A percentile compares a stretch with the other conserved stretches of the same genome.
Conservation (phyloP, 2,329 filamentous ascomycete genomes). For the Scedosporium boydii region DNA sequence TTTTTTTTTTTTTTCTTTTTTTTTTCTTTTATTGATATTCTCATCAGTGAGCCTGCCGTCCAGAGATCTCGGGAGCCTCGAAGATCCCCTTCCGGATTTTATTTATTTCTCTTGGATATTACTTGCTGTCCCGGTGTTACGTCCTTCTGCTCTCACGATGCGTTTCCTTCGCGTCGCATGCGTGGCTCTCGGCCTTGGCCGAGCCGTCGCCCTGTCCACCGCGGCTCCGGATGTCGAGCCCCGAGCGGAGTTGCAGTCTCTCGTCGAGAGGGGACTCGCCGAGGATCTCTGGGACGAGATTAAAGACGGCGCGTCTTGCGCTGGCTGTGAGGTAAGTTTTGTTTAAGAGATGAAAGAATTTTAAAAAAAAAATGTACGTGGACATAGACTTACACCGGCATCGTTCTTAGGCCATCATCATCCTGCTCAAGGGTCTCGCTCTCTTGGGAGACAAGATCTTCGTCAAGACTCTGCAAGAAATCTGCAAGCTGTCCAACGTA, state of each 20-base stretch:
- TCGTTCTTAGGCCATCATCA: constrained; percentile 21
- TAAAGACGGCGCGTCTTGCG: constrained; percentile 15
- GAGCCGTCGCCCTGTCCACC: not conserved
- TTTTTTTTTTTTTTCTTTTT: too few relatives aligned
- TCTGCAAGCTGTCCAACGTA: constrained; percentile 25
- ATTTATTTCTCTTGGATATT: too few relatives aligned
- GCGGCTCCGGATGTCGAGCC: not conserved
- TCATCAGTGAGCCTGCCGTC: too few relatives aligned
- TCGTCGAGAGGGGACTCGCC: not conserved
- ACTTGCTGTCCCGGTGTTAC: not conserved
- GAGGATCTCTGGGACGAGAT: constrained; percentile 17
- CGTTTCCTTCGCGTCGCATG: not conserved
- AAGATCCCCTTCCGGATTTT: too few relatives aligned
- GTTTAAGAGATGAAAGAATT: constrained; percentile 8
- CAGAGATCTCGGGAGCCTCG: too few relatives aligned
- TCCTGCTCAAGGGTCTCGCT: constrained; percentile 32
- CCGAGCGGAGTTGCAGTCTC: not conserved
- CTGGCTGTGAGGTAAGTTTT: constrained; percentile 16
- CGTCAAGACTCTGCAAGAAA: constrained; percentile 18
- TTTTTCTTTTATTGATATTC: too few relatives aligned
- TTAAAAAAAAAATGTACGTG: constrained; percentile 6
- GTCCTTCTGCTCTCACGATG: not conserved
- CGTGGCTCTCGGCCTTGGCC: not conserved
- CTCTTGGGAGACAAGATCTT: constrained; percentile 31
- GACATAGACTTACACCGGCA: constrained; percentile 3